A percentile compares a stretch with the other conserved stretches of the same genome.
These are phyloP conservation scores for Pythium rishiriense DNA, from an alignment of 352 stramenopile genomes.

Conservation along the genomic window DNA sequence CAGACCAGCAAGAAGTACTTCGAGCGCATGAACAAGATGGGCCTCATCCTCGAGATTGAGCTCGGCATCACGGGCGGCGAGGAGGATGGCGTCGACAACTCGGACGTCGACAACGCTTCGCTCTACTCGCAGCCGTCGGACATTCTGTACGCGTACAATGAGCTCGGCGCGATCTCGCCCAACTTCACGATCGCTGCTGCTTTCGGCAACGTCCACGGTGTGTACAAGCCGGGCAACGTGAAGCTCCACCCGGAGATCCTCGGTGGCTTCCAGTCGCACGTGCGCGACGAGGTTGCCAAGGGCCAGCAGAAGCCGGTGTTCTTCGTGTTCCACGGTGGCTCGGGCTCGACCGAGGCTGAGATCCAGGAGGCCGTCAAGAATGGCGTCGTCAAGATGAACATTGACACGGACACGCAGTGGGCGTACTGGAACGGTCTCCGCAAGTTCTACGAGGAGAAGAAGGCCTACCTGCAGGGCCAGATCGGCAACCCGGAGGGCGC, in stretches of 20 bases:
- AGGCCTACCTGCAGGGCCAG: conserved; percentile 97
- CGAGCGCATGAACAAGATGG: conserved; percentile 95
- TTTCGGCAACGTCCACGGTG: conserved; percentile 97
- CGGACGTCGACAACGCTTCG: conserved; percentile 91
- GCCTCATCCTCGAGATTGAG: conserved; percentile 98
- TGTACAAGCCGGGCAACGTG: conserved; percentile 99
- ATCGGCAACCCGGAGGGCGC: conserved; percentile 97
- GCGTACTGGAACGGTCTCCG: conserved; percentile 98
- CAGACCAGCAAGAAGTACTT: conserved; percentile 97
- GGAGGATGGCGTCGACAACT: conserved; percentile 99
- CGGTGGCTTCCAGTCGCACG: conserved; percentile 94
- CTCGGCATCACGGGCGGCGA: conserved; percentile 98
- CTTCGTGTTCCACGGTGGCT: conserved; percentile 99
- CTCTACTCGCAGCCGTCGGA: conserved; percentile 94
- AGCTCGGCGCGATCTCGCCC: conserved; percentile 89
- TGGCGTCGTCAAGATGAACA: conserved; percentile 99
- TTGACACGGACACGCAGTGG: conserved; percentile 99
- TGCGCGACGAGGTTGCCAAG: conserved; percentile 64
- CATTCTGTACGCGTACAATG: conserved; percentile 95
- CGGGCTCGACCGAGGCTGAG: conserved; percentile 94
- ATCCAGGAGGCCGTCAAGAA: conserved; percentile 96
- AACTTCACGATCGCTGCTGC: conserved; percentile 97
- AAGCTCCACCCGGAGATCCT: conserved; percentile 98
- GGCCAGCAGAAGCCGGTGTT: conserved; percentile 95
- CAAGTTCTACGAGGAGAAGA: conserved; percentile 97